Evolutionary conservation across 2,329 filamentous ascomycete genomes (phyloP).

Genomic region (Sporothrix mexicana): DNA sequence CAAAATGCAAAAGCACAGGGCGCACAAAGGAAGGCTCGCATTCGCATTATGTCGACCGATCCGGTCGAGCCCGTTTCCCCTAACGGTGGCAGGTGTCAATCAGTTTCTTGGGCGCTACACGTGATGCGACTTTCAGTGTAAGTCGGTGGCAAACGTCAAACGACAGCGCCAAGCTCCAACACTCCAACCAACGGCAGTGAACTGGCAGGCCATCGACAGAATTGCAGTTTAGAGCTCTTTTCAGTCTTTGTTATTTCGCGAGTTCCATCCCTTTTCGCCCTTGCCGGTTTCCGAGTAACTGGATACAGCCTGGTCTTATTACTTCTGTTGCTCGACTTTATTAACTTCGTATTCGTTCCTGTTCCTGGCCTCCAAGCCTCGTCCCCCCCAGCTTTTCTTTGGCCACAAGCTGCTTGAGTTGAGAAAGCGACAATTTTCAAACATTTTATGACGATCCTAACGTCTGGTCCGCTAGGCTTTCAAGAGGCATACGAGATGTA

Average conservation of each 20-base stretch:
- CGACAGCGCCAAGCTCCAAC: not conserved
- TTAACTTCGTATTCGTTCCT: not conserved
- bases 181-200: not conserved
- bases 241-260: not conserved
- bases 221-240: too few species aligned
- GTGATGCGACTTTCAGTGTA: not conserved
- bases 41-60: conserved; percentile 10
- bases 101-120: not conserved
- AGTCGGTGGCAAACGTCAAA: not conserved
- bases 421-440: too few species aligned
- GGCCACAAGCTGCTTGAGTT: too few species aligned
- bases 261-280: not conserved
- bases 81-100: conserved; percentile 14
- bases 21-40: conserved; percentile 7
- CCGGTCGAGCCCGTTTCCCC: not conserved
- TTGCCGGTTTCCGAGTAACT: not conserved
- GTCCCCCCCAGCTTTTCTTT: not conserved
- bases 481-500: not conserved
- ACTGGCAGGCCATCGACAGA: too few species aligned
- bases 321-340: not conserved
- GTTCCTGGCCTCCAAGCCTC: not conserved
- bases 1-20: too few species aligned
- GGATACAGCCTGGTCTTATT: too few species aligned
- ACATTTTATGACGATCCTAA: not conserved
- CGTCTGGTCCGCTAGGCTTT: not conserved